Evolutionary conservation across 140 eudicot species (phyloP).

Genomic region (Ambrosia hybrid): DNA sequence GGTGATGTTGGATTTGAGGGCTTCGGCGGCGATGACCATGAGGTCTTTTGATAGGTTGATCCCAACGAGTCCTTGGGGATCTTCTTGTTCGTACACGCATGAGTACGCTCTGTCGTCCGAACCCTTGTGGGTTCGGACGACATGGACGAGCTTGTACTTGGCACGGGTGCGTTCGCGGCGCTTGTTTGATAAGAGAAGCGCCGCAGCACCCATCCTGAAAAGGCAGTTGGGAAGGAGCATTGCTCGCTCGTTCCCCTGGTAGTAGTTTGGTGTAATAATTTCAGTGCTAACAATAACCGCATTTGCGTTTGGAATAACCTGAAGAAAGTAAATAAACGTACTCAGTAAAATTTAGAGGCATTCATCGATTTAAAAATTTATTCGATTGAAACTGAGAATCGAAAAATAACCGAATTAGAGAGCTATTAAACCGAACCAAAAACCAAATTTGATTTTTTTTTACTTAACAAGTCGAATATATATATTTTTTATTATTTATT

Average conservation of each 20-base stretch:
- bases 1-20: slow-evolving; percentile 10
- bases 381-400: too few species aligned
- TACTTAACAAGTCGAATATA: too few species aligned
- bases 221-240: slow-evolving; percentile 24
- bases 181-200: slow-evolving; percentile 13
- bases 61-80: slow-evolving; percentile 9
- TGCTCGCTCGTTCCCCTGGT: slow-evolving; percentile 15
- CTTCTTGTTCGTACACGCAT: slow-evolving; percentile 18
- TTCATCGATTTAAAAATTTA: too few species aligned
- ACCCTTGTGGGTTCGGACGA: slow-evolving; percentile 17
- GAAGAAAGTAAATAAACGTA: too few species aligned
- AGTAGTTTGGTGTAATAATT: slow-evolving; percentile 18
- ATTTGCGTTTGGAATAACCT: neutral
- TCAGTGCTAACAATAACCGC: slow-evolving; percentile 5
- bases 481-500: too few species aligned
- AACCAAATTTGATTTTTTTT: too few species aligned
- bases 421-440: too few species aligned
- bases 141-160: slow-evolving; percentile 13
- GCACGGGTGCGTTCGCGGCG: neutral
- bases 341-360: too few species aligned
- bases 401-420: too few species aligned
- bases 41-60: slow-evolving; percentile 20
- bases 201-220: slow-evolving; percentile 11
- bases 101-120: slow-evolving; percentile 14
- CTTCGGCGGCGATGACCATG: slow-evolving; percentile 10